Percentiles rank a stretch among this genome's conserved stretches.
phyloP scores from a whole-genome alignment of 148 eudicot species.

The Nyssa sinensis region DNA sequence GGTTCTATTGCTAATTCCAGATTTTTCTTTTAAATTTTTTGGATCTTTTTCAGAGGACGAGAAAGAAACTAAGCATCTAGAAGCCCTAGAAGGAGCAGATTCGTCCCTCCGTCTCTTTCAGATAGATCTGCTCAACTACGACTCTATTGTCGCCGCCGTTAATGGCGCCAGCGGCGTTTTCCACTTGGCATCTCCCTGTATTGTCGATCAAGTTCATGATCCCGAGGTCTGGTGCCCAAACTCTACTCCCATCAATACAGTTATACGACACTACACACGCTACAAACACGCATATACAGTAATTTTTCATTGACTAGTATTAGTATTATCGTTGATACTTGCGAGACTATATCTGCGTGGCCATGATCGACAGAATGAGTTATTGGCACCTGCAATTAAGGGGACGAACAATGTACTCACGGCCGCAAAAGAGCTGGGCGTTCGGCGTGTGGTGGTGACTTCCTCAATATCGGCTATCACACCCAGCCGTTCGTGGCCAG shows the following conservation, averaged over 20 bases:
- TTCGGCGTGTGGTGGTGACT: slow-evolving; percentile 80
- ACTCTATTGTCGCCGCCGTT: slow-evolving; percentile 59
- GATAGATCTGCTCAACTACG: slow-evolving; percentile 76
- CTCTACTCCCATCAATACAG: slow-evolving; percentile 15
- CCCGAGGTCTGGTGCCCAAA: slow-evolving; percentile 50
- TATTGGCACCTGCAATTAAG: slow-evolving; percentile 75
- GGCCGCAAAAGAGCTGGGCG: slow-evolving; percentile 76
- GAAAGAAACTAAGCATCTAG: slow-evolving; percentile 71
- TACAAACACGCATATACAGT: too few species aligned
- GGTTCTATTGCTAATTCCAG: background rate
- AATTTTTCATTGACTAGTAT: too few species aligned
- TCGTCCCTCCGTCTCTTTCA: slow-evolving; percentile 59
- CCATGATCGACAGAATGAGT: slow-evolving; percentile 33
- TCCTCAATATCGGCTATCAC: slow-evolving; percentile 71
- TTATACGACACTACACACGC: too few species aligned
- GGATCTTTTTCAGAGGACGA: slow-evolving; percentile 45
- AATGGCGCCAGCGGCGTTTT: slow-evolving; percentile 63
- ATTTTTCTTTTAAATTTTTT: too few species aligned
- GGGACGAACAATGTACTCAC: slow-evolving; percentile 75
- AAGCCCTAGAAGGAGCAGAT: slow-evolving; percentile 58
- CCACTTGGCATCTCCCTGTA: slow-evolving; percentile 85
- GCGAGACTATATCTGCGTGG: too few species aligned
- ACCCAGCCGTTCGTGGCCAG: slow-evolving; percentile 79
- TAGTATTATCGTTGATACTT: too few species aligned
- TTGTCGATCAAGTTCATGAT: slow-evolving; percentile 53